Conservation (phyloP, 257 asterid genomes). For the Scutellaria minor region DNA sequence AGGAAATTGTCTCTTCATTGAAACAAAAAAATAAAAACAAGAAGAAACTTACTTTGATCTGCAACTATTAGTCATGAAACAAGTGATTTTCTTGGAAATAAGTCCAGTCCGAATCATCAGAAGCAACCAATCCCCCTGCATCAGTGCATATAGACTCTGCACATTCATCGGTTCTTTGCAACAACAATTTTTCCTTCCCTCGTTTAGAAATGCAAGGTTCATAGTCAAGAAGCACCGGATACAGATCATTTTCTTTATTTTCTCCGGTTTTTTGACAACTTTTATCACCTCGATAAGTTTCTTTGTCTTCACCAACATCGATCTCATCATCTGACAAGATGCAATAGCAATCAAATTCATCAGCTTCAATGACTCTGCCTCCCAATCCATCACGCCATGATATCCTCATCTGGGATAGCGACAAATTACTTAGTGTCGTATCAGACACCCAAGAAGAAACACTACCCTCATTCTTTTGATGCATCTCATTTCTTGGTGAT, state of each 20-base stretch:
- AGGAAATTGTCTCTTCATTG: background rate
- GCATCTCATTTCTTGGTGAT: conserved; percentile 38
- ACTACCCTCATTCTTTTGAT: conserved; percentile 34
- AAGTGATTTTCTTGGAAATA: conserved; percentile 43
- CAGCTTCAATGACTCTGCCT: conserved; percentile 41
- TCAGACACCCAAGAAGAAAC: conserved; percentile 63
- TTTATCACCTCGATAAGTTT: conserved; percentile 18
- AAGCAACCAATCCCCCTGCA: conserved; percentile 68
- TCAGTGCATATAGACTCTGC: conserved; percentile 82
- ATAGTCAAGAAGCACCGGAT: conserved; percentile 55
- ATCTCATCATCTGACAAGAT: conserved; percentile 74
- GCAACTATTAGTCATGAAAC: conserved; percentile 40
- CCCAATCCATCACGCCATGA: conserved; percentile 73
- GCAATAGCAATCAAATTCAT: conserved; percentile 72
- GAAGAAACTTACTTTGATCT: conserved; percentile 28
- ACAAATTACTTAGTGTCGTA: conserved; percentile 49
- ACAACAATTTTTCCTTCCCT: conserved; percentile 39
- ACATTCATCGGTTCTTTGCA: conserved; percentile 29
- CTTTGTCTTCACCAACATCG: conserved; percentile 15
- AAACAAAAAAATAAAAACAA: background rate
- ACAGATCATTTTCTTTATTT: conserved; percentile 37
- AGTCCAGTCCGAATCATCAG: conserved; percentile 80
- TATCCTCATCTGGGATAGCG: conserved; percentile 64
- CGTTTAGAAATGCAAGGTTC: conserved; percentile 49
- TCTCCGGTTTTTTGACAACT: conserved; percentile 24